A percentile compares a stretch with the other conserved stretches of the same genome.
These are phyloP conservation scores for Elsinoe fawcettii DNA, from an alignment of 2,329 filamentous ascomycete species.

Conservation along the genomic window DNA sequence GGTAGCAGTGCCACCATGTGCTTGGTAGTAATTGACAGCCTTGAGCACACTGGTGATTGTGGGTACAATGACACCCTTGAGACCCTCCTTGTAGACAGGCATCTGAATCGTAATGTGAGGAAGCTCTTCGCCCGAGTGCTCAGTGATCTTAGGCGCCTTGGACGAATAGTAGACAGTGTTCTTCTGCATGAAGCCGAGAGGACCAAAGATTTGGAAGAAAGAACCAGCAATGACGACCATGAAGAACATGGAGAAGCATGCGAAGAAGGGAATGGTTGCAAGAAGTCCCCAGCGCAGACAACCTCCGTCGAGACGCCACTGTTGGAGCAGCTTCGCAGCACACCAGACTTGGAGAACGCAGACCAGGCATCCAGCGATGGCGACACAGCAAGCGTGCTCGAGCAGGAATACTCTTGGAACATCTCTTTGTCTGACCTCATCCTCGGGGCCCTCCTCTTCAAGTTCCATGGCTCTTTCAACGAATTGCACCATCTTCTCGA, in stretches of 20 bases:
- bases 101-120: slow-evolving; percentile 49
- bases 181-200: slow-evolving; percentile 29
- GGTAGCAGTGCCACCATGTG: slow-evolving; percentile 54
- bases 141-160: slow-evolving; percentile 23
- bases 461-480: slow-evolving; percentile 13
- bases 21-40: slow-evolving; percentile 43
- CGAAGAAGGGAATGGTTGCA: slow-evolving; percentile 13
- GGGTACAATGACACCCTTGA: slow-evolving; percentile 32
- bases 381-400: slow-evolving; percentile 7
- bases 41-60: slow-evolving; percentile 32
- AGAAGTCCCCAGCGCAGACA: slow-evolving; percentile 13
- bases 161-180: slow-evolving; percentile 35
- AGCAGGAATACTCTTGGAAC: slow-evolving; percentile 4
- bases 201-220: slow-evolving; percentile 29
- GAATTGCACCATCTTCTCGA: slow-evolving; percentile 15
- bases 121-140: slow-evolving; percentile 24
- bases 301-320: slow-evolving; percentile 10
- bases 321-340: slow-evolving; percentile 8
- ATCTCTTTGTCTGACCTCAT: slow-evolving; percentile 11
- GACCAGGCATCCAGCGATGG: slow-evolving; percentile 5
- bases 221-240: slow-evolving; percentile 15
- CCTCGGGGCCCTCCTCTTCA: slow-evolving; percentile 13
- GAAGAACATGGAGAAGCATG: slow-evolving; percentile 15
- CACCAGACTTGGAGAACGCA: slow-evolving; percentile 12
- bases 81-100: slow-evolving; percentile 36